A percentile compares a stretch with the other conserved stretches of the same genome.
These are phyloP conservation scores for Hibiscus tridactylites DNA, from an alignment of 345 rosid genomes.

Conservation along the genomic window DNA sequence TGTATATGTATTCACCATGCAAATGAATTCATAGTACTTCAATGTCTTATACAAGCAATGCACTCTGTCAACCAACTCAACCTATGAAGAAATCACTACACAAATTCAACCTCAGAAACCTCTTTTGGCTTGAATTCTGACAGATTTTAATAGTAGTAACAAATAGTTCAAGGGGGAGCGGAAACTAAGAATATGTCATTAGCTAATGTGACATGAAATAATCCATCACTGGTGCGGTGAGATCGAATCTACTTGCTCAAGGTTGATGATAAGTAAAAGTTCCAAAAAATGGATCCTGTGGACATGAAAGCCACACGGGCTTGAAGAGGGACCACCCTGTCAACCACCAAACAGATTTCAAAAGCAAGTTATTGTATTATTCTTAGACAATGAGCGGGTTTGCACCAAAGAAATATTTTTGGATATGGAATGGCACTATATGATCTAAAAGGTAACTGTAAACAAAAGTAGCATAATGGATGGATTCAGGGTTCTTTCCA, in stretches of 20 bases:
- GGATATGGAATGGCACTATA: not conserved
- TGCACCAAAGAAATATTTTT: not conserved
- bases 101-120: not conserved
- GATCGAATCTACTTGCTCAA: constrained; percentile 56
- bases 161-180: not conserved
- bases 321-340: constrained; percentile 86
- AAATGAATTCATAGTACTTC: not conserved
- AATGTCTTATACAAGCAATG: not conserved
- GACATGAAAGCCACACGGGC: constrained; percentile 97
- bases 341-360: constrained; percentile 8
- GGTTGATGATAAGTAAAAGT: constrained; percentile 80
- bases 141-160: not conserved
- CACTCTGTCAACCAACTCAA: not conserved
- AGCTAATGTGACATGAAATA: not conserved
- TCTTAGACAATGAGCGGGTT: not conserved
- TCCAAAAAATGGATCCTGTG: constrained; percentile 86
- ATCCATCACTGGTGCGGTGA: not conserved
- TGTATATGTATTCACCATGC: not conserved
- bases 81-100: not conserved
- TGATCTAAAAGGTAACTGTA: not conserved
- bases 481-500: not conserved
- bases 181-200: constrained; percentile 3
- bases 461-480: not conserved
- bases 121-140: not conserved
- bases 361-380: not conserved